A percentile compares a stretch with the other conserved stretches of the same genome.
phyloP scores from a whole-genome alignment of 2,329 filamentous ascomycete species.

The Nemania diffusa region DNA sequence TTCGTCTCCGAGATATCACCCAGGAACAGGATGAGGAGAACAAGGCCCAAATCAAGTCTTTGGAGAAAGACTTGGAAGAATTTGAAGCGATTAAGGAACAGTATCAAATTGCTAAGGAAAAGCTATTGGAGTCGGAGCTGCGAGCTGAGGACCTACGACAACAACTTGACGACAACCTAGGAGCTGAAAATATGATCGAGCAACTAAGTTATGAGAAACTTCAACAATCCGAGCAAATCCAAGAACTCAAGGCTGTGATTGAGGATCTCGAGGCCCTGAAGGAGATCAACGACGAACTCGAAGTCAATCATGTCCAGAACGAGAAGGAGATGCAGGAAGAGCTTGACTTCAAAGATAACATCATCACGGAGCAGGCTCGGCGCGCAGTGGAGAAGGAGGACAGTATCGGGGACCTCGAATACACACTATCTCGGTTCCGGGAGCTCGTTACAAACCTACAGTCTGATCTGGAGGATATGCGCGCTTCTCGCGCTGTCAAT shows the following conservation, averaged over 20 bases:
- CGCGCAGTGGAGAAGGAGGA: slow-evolving; percentile 81
- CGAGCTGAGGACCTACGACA: slow-evolving; percentile 87
- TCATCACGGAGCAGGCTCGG: slow-evolving; percentile 84
- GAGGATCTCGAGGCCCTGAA: slow-evolving; percentile 89
- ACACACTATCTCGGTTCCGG: slow-evolving; percentile 87
- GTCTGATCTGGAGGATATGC: slow-evolving; percentile 88
- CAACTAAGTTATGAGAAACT: slow-evolving; percentile 90
- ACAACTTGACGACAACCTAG: slow-evolving; percentile 88
- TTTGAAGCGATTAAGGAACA: slow-evolving; percentile 74
- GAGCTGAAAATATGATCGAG: slow-evolving; percentile 93
- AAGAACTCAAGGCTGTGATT: slow-evolving; percentile 82
- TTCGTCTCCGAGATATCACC: slow-evolving; percentile 86
- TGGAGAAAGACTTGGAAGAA: slow-evolving; percentile 80
- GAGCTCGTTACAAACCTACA: slow-evolving; percentile 89
- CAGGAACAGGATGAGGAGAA: slow-evolving; percentile 86
- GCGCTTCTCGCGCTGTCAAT: slow-evolving; percentile 89
- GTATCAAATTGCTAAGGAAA: slow-evolving; percentile 75
- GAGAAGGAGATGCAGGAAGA: slow-evolving; percentile 96
- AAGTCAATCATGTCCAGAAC: slow-evolving; percentile 90
- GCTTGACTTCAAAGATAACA: slow-evolving; percentile 84
- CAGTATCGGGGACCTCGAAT: slow-evolving; percentile 85
- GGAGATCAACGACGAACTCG: slow-evolving; percentile 94
- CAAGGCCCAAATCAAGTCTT: slow-evolving; percentile 75
- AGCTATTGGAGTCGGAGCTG: slow-evolving; percentile 76
- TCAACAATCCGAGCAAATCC: slow-evolving; percentile 82